Conservation (phyloP, 1,284 basidiomycete species). For the Cryptococcus sp. region DNA sequence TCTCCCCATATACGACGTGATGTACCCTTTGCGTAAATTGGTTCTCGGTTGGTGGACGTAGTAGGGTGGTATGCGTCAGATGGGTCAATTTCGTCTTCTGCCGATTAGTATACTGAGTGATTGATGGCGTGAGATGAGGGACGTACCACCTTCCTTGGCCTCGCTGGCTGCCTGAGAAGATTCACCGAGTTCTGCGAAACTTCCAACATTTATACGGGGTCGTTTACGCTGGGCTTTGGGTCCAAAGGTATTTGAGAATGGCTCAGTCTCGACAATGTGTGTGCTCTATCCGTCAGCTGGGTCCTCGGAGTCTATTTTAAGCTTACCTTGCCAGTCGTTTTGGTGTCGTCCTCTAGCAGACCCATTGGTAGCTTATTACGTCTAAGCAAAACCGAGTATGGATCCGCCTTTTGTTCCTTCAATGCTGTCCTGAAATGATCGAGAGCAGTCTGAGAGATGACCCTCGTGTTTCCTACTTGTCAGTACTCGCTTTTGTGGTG, state of each 20-base stretch:
- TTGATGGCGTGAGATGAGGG: neutral
- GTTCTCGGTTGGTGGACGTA: slow-evolving; percentile 55
- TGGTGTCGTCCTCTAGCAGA: slow-evolving; percentile 77
- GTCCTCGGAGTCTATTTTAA: too few species aligned
- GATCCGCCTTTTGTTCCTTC: slow-evolving; percentile 75
- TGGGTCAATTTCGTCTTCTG: slow-evolving; percentile 40
- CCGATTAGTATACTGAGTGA: too few species aligned
- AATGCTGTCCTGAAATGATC: slow-evolving; percentile 91
- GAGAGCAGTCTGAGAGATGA: slow-evolving; percentile 91
- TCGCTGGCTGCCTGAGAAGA: slow-evolving; percentile 52
- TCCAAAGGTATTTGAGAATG: slow-evolving; percentile 87
- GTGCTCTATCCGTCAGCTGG: slow-evolving; percentile 58
- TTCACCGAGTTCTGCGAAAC: slow-evolving; percentile 80
- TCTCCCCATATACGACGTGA: slow-evolving; percentile 95
- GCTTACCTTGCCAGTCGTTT: slow-evolving; percentile 72
- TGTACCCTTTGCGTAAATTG: slow-evolving; percentile 87
- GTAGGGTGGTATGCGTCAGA: slow-evolving; percentile 33
- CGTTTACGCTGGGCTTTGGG: slow-evolving; percentile 88
- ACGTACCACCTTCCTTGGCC: slow-evolving; percentile 10
- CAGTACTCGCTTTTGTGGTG: neutral
- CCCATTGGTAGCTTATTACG: slow-evolving; percentile 95
- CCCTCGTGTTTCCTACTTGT: slow-evolving; percentile 81
- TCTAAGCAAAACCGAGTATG: slow-evolving; percentile 85
- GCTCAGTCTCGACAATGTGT: slow-evolving; percentile 90
- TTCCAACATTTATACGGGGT: slow-evolving; percentile 74